Conservation (phyloP, 2,329 filamentous ascomycete genomes). For the Stagonosporopsis tanaceti region DNA sequence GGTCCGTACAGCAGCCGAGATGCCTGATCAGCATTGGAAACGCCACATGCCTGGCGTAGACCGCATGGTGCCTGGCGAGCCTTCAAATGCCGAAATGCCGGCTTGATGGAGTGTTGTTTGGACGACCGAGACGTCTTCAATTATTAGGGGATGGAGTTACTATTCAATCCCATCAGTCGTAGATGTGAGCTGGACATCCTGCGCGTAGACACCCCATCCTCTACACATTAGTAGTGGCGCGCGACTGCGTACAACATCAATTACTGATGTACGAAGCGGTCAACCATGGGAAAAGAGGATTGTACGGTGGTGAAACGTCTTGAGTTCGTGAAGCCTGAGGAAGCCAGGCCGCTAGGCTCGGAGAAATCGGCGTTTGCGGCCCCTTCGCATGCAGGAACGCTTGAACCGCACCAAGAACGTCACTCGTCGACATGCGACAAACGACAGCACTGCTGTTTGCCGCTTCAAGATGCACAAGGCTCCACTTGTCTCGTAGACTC, state of each 20-base stretch:
- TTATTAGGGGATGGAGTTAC: not conserved
- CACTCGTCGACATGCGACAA: constrained; percentile 42
- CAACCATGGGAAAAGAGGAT: constrained; percentile 6
- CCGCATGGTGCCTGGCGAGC: constrained; percentile 14
- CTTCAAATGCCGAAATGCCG: constrained; percentile 12
- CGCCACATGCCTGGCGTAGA: constrained; percentile 30
- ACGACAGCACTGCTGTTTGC: constrained; percentile 38
- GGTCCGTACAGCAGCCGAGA: constrained; percentile 27
- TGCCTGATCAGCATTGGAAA: constrained; percentile 31
- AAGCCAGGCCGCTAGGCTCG: constrained; percentile 2
- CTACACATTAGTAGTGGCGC: not conserved
- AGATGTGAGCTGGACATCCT: not conserved
- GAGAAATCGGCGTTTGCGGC: not conserved
- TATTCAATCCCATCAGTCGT: not conserved
- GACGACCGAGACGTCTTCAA: not conserved
- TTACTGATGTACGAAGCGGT: not conserved
- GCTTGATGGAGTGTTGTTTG: constrained; percentile 1
- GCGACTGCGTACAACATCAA: not conserved
- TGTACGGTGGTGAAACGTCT: constrained; percentile 16
- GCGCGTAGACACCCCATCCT: not conserved
- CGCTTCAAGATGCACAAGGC: constrained; percentile 35
- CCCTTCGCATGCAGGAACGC: constrained; percentile 9
- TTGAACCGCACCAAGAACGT: constrained; percentile 10
- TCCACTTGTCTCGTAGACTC: constrained; percentile 28
- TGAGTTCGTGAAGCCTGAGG: constrained; percentile 14